Percentiles rank a stretch among this genome's conserved stretches.
These are phyloP conservation scores for Schizochytrium sp. DNA, from an alignment of 108 stramenopile species.

Conservation along the genomic window DNA sequence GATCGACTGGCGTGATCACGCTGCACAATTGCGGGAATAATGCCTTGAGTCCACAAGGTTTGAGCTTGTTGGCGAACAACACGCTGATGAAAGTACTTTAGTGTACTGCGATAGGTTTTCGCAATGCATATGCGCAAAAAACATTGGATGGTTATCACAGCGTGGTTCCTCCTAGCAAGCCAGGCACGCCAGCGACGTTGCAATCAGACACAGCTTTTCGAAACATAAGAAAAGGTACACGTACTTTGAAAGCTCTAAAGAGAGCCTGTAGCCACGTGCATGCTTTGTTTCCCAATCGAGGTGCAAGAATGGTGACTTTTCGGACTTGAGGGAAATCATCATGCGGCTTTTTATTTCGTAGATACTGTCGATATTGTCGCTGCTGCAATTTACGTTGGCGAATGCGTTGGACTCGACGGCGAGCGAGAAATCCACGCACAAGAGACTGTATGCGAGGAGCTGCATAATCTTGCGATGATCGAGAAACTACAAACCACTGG, in stretches of 20 bases:
- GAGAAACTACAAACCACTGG: neutral
- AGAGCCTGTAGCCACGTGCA: constrained; percentile 19
- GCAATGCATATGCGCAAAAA: neutral
- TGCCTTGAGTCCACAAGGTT: too few species aligned
- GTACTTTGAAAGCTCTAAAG: neutral
- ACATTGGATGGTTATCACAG: neutral
- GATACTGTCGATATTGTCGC: neutral
- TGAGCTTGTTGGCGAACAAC: neutral
- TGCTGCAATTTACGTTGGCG: neutral
- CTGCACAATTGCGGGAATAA: too few species aligned
- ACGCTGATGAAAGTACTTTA: neutral
- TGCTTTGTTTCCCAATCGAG: neutral
- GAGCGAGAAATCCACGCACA: neutral
- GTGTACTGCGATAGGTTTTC: neutral
- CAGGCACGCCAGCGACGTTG: neutral
- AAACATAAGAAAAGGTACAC: neutral
- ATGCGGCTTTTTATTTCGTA: neutral
- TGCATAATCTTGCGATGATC: neutral
- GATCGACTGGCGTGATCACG: too few species aligned
- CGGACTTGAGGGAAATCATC: neutral
- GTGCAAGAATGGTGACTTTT: neutral
- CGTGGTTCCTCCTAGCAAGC: neutral
- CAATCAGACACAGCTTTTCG: neutral
- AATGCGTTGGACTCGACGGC: neutral
- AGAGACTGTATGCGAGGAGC: neutral